Base-by-base conservation (phyloP, 2,329 filamentous ascomycete species). In the Microcera coccophila region DNA sequence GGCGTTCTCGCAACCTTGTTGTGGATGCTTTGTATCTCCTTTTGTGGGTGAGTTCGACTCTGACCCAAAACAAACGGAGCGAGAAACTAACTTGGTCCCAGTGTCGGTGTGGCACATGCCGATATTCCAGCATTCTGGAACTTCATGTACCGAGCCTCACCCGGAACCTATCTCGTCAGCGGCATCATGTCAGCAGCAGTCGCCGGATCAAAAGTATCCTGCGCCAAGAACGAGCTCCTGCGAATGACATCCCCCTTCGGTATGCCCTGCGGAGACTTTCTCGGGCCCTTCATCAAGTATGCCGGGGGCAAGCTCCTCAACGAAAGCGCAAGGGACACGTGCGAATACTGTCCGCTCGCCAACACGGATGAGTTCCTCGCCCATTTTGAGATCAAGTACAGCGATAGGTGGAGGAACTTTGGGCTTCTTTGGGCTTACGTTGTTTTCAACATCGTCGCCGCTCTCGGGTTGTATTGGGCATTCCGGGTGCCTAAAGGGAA, bases 91-190 rank as follows among this genome's bases (percentile, higher is more conserved):
- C 19, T 3, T 12, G 1, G 12, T 3, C 0, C 2, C 46, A 73
- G 79, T 66, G 80, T 88, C 29, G 71, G 86, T 38, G 79, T 79
- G 2, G 63, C 71, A 1, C 79, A 79, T 0, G 56, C 58, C 0
- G 64, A 70, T 1, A 72, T 87, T 7, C 82, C 84, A 0, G 69
- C 75, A 3, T 85, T 87, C 68, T 88, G 84, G 84, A 78, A 76
- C 41, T 84, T 84, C 67, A 82, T 85, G 78, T 85, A 86, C 61
- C 73, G 79, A 24, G 66, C 82, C 36, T 84, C 78, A 0, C 84
- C 84, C 1, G 79, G 86, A 52, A 87, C 82, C 0, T 89, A 88
- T 60, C 68, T 87, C 14, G 71, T 86, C 34, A 69, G 73, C 20
- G 81, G 78, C 3, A 74, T 87, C 61, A 67, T 85, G 36, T 58